Evolutionary conservation across 768 basidiomycete species (phyloP), one percentile per base, ranked within the genome.

Genomic region (Cystobasidium onofrii): DNA sequence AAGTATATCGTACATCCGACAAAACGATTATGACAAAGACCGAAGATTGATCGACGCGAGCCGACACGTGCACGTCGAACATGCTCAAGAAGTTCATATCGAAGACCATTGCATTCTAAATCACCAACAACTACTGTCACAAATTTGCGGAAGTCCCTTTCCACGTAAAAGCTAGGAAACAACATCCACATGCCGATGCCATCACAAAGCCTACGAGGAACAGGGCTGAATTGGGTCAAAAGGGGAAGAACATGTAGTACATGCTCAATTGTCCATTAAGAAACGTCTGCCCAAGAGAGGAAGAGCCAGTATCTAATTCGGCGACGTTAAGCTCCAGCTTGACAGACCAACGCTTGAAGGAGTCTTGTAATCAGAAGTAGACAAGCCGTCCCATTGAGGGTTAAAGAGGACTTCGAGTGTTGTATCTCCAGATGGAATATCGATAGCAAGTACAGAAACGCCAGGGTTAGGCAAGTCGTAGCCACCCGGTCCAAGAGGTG

Each of bases 371-470:
- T 82, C 81, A 77, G 83, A 84, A 57, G 86, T 64, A 3, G 43
- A 20, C 50, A 72, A 31, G 76, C 77, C 76, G 20, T 84, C 81
- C 92, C 93, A 97, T 78, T 95, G 90, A n/a, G 95, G 96, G 81
- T 87, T 92, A 83, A 98, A 89, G 80, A 98, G 80, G 64, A 97
- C 88, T 82, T 94, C 87, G 61, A 96, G 81, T 17, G 75, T 88
- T 60, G 82, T 82, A n/a, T 91, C 92, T 20, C 88, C 86, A 31
- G 85, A 84, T 4, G 88, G 82, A 15, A 82, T 62, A 76, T 82
- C 84, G 80, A 99, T 88, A 73, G 84, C 84, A 65, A 99, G 83
- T 23, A 97, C 93, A 17, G 86, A 88, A 73, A 93, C 90, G 29
- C 86, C 87, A 0, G 86, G 84, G 82, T 98, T 96, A 10, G 82